Base-by-base conservation (phyloP, 768 basidiomycete species). In the Lactarius sp. region DNA sequence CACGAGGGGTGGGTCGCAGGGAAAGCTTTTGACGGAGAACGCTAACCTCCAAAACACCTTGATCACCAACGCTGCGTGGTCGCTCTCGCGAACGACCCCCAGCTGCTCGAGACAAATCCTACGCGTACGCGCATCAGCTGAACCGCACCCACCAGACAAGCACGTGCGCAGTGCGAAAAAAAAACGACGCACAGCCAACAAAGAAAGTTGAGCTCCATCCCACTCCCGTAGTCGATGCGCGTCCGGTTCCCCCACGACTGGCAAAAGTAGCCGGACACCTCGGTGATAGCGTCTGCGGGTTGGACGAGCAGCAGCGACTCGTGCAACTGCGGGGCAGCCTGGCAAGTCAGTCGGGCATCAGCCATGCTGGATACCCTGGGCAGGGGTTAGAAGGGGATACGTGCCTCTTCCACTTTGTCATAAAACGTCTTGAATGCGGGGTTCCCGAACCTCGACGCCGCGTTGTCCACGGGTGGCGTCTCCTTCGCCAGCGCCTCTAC, bases 181-280 rank as follows among this genome's bases (percentile, higher is more conserved):
- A 27, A 50, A 31, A 7, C 27, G 27, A 1, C 92, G 68, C 72
- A 97, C 95, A 98, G 72, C 94, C 94, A 98, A 70, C 95, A 98
- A 3, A 98, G 64, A 71, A 98, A 99, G 75, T 98, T 96, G 50
- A 98, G 80, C 72, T 99, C 97, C 96, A 98, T 98, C 14, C 97
- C 97, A 70, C 94, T 97, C n/a, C 97, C 97, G 75, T 99, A 99
- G 75, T 99, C 97, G 59, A 99, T 94, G 9, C 97, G 80, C 53
- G 88, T 84, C 34, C 89, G 78, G 73, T 90, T 97, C 0, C 97
- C 97, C 95, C 95, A 98, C 16, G 87, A 76, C 71, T 95, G 92
- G 42, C 79, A 76, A 70, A 98, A 89, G 73, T 98, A 99, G 0
- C 78, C 80, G 2, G 86, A 82, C 4, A 97, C 74, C 71, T 98